Evolutionary conservation across 768 basidiomycete species (phyloP), one percentile per base, ranked within the genome.

Genomic region (Roridomyces roridus): DNA sequence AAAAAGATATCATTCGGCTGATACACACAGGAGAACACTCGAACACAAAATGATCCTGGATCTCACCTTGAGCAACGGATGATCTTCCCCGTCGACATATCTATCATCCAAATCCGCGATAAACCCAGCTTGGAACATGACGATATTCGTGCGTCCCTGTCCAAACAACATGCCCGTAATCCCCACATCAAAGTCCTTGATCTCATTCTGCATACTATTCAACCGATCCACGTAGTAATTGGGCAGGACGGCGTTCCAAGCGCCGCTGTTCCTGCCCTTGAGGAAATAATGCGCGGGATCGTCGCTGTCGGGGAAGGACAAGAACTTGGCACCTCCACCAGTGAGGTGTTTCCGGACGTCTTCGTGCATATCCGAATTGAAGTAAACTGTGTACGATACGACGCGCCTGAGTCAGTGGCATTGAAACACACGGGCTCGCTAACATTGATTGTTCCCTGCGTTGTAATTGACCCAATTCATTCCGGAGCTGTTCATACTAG

Each of bases 91-190:
- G 36, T 10, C 20, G 28, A 28, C 12, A 12, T 28, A 24, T 8
- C 42, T 37, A n/a, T 52, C 59, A 46, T 55, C 53, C 5, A 60
- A 24, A 10, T 46, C 25, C n/a, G 53, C 34, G 5, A 36, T 3
- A 28, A 60, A 60, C 4, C 59, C 47, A 8, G 3, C 23, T 0
- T 40, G 1, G 39, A 55, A 55, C 6, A 46, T n/a, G 4, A 51
- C 0, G 23, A 60, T 50, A 24, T 28, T 6, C 6, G 47, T 55
- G 25, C 28, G 37, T 11, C 50, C 54, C 23, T 55, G 17, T 14
- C 59, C 59, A 29, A 60, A 60, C 3, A 60, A 37, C 21, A 60
- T 40, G 2, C 59, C 59, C 10, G 46, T 55, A 20, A 60, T 7
- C 14, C 2, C 47, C 6, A 24, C 5, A 42, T 55, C 48, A 36